phyloP scores from a whole-genome alignment of 352 stramenopile genomes.

The Peronospora belbahrii region DNA sequence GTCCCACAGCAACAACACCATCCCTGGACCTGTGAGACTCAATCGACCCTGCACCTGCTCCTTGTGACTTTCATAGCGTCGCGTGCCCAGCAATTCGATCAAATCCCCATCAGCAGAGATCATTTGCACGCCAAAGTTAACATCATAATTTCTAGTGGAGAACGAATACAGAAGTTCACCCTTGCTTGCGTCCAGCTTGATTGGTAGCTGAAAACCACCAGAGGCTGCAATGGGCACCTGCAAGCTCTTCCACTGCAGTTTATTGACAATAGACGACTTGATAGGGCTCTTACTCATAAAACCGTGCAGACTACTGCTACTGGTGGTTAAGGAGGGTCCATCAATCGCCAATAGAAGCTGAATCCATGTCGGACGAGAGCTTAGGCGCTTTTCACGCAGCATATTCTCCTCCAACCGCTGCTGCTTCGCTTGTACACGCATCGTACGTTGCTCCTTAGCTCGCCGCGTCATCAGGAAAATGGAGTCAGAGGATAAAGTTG shows the following conservation, averaged over 20 bases:
- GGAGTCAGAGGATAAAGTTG: too few relatives aligned
- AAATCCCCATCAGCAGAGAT: conserved; percentile 48
- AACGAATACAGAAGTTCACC: conserved; percentile 59
- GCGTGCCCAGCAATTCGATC: conserved; percentile 40
- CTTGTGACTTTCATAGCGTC: conserved; percentile 63
- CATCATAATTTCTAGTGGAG: conserved; percentile 60
- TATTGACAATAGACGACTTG: conserved; percentile 34
- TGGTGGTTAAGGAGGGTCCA: conserved; percentile 12
- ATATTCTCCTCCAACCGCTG: conserved; percentile 30
- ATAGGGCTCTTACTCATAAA: conserved; percentile 10
- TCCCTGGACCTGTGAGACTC: conserved; percentile 40
- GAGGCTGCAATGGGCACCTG: conserved; percentile 62
- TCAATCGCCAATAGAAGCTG: conserved; percentile 58
- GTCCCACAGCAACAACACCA: conserved; percentile 68
- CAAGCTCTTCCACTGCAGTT: conserved; percentile 72
- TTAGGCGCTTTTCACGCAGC: conserved; percentile 36
- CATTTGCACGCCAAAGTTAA: conserved; percentile 70
- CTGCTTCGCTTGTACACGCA: conserved; percentile 56
- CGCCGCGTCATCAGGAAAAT: conserved; percentile 53
- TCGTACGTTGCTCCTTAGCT: conserved; percentile 60
- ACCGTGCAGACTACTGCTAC: conserved; percentile 8
- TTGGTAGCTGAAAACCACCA: conserved; percentile 58
- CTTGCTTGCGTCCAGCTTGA: conserved; percentile 56
- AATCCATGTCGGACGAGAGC: conserved; percentile 39
- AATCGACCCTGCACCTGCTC: conserved; percentile 36